Base-by-base conservation (phyloP, 2,329 filamentous ascomycete species). In the Fusarium sp. region DNA sequence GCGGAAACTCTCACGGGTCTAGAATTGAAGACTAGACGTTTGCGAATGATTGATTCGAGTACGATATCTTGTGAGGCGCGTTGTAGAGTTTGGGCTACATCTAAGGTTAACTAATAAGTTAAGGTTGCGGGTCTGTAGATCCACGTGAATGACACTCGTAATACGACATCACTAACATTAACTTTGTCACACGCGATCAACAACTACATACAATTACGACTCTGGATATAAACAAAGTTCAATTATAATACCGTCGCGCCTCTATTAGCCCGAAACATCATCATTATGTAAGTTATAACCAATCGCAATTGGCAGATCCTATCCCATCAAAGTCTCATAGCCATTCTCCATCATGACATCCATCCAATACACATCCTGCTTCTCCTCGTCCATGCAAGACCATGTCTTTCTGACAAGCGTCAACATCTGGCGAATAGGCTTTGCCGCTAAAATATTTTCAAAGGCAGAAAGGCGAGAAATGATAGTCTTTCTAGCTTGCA, bases 291-390 rank as follows among this genome's bases (percentile, higher is more conserved):
- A 50, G 28, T 32, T 3, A 35, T 0, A 28, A 14, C n/a, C 11
- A 44, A 44, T 28, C 26, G 17, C 55, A 41, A 13, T 3, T 22
- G 8, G 15, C 28, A 18, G 35, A 24, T 38, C 17, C 17, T 38
- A 70, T 45, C 36, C 81, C 83, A 70, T 78, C 57, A 79, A 55
- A 13, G 78, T 79, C 61, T 79, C 78, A 26, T 73, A 85, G 77
- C 60, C 72, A 45, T 75, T 73, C 17, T 77, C 73, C 58, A 77
- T 74, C 75, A 77, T 77, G 3, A 87, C 81, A 70, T 86, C 84
- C 66, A 86, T 81, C 85, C 85, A 87, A 69, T 86, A 85, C 11
- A 80, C 79, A 17, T 85, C 63, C 20, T 71, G 44, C 81, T 79
- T 68, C 81, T 80, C 54, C 84, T 79, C 79, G 81, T 83, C 71